Base-by-base conservation (phyloP, 140 eudicot genomes). In the Senecio squalidus region DNA sequence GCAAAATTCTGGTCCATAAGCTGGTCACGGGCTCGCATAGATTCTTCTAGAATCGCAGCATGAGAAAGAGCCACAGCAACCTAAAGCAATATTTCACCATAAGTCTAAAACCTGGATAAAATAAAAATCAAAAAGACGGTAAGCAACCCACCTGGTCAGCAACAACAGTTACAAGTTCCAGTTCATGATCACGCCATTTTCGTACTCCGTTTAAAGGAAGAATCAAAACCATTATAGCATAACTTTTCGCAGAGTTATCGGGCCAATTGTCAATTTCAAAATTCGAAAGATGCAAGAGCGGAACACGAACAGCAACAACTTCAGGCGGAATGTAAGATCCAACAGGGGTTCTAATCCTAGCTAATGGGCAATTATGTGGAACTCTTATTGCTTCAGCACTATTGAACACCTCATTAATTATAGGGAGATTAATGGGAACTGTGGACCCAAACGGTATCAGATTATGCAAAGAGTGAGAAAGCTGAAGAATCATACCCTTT, bases 11-110 rank as follows among this genome's bases (percentile, higher is more conserved):
- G 99, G 48, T 93, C 93, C 84, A 82, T 78, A 6, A 93, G 96
- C 70, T 84, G 96, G 64, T 88, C 93, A 33, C 88, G 86, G 29
- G 99, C 99, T 65, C 88, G 75, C 96, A 82, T 93, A 13, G 99
- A 93, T 75, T 93, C 99, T 74, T 93, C 99, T 36, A 93, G 66
- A 51, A 88, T 93, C 26, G 96, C 96, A 43, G 99, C 99, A 78
- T 93, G 99, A 31, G 99, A 93, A 54, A 93, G 96, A 82, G 99
- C 99, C 34, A 93, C 99, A 20, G 95, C 99, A 1, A 88, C 99
- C 98, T 91, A 78, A n/a, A 36, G 39, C 43, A 48, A 59, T 22
- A 46, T 16, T 30, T 13, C 24, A 41, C 21, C 57, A 13, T 27
- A 38, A 65, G 59, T 22, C 31, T 33, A 29, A 46, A 15, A 44